These are phyloP conservation scores for Trichomonascaceae sp. DNA, from an alignment of 1,139 yeast genomes.

Conservation along the genomic window DNA sequence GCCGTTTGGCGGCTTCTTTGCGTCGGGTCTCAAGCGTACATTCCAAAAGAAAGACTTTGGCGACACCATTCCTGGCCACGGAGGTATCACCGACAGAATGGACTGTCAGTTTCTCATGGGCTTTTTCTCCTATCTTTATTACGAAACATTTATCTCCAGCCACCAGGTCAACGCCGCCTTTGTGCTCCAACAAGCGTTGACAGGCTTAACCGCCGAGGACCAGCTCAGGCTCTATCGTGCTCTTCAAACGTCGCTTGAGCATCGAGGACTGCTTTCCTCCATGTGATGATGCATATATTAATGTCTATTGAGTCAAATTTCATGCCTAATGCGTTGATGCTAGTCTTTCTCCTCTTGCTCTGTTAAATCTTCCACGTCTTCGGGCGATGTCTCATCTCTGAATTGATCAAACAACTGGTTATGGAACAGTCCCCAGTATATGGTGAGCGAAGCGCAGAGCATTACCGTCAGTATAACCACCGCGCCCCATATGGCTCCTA, in stretches of 20 bases:
- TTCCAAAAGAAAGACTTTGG: constrained; percentile 90
- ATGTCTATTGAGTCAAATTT: too few relatives aligned
- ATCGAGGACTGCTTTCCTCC: constrained; percentile 4
- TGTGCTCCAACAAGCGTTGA: constrained; percentile 60
- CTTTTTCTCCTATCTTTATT: constrained; percentile 81
- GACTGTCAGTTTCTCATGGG: constrained; percentile 99
- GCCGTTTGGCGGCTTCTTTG: constrained; percentile 98
- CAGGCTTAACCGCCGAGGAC: constrained; percentile 56
- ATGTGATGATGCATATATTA: too few relatives aligned
- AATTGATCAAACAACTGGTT: constrained; percentile 4
- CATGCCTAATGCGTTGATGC: too few relatives aligned
- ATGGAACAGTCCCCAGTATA: constrained; percentile 2
- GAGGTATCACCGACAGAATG: constrained; percentile 94
- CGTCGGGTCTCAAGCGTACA: constrained; percentile 94
- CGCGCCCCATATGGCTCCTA: constrained; percentile 50
- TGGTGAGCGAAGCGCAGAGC: constrained; percentile 28
- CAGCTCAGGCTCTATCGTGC: constrained; percentile 50
- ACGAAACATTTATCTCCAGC: constrained; percentile 72
- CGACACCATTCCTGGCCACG: constrained; percentile 93
- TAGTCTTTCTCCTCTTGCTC: too few relatives aligned
- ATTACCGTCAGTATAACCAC: constrained; percentile 29
- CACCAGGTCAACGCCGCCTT: constrained; percentile 58
- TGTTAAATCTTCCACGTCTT: too few relatives aligned
- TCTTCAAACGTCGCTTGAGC: constrained; percentile 46
- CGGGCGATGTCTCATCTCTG: constrained; percentile 4